Base-by-base conservation (phyloP, 2,329 filamentous ascomycete genomes). In the Alternaria rosae region DNA sequence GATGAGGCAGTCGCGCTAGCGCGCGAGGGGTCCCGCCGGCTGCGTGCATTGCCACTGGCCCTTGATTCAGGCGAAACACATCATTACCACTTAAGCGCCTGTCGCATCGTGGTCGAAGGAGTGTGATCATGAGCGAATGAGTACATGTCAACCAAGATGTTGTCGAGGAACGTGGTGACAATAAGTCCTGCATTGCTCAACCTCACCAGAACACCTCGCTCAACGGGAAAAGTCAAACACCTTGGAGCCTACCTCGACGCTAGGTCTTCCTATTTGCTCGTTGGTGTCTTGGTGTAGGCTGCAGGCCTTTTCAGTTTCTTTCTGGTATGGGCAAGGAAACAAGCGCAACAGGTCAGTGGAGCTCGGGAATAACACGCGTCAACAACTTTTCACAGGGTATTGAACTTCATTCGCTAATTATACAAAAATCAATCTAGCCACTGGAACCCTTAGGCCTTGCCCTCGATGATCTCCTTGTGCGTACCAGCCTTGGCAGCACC, bases 401-500 rank as follows among this genome's bases (percentile, higher is more conserved):
- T 25, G 21, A 28, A 44, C 30, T 44, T 21, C 38, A 44, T 32
- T 54, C 41, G 52, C 52, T 44, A 54, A 54, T 10, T 23, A 6
- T 43, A 32, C 41, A 54, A 9, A 12, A 45, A 20, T 30, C 8
- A 15, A n/a, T 35, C 15, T 41, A 13, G 20, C 8, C 26, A 43
- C 26, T 12, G 15, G 4, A 20, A 11, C 10, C n/a, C 53, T 23
- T 35, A 55, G 5, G 41, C 17, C 17, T 56, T 60, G 23, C 30
- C 56, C 38, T 58, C 41, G 10, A 58, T 45, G 3, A 61, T 10
- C 30, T 57, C 28, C 23, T 55, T 73, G 69, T 85, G 82, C 5
- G 80, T 82, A 5, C 83, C 83, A 47, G 71, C 66, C 6, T 68
- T 71, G 1, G 85, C 84, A 6, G 83, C 85, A 35, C 85, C 85